Percentiles rank a stretch among this genome's conserved stretches.
phyloP scores from a whole-genome alignment of 2,329 filamentous ascomycete species.

The Triangularia setosa region DNA sequence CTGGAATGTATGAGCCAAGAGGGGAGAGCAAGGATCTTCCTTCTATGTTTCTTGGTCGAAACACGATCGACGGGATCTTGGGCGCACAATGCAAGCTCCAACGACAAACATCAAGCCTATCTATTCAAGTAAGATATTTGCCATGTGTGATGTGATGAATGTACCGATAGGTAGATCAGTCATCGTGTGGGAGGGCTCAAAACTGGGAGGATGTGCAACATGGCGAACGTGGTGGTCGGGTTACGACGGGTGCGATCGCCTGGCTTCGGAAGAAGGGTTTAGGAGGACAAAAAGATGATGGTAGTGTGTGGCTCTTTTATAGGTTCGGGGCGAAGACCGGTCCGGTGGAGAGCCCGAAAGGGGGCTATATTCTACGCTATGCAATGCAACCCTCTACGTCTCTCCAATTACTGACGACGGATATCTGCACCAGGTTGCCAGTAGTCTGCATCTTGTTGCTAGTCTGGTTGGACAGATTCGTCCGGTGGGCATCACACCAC shows the following conservation, averaged over 20 bases:
- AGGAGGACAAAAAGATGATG: not conserved
- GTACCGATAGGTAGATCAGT: not conserved
- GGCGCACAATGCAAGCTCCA: not conserved
- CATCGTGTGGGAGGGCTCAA: not conserved
- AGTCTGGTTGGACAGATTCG: not conserved
- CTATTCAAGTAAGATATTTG: not conserved
- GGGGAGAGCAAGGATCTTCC: not conserved
- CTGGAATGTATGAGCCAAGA: not conserved
- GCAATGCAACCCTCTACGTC: conserved; percentile 15
- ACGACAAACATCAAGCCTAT: not conserved
- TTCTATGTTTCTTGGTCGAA: not conserved
- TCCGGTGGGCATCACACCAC: conserved; percentile 2
- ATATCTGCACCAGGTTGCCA: not conserved
- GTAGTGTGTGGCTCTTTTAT: not conserved
- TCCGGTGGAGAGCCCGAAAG: not conserved
- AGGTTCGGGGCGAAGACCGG: conserved; percentile 3
- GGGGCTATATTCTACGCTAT: conserved; percentile 5
- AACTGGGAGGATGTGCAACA: not conserved
- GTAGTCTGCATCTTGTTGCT: not conserved
- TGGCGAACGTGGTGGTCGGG: not conserved
- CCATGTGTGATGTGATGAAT: not conserved
- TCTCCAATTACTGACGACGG: conserved; percentile 4
- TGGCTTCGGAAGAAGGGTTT: conserved; percentile 1
- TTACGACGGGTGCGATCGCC: conserved; percentile 1
- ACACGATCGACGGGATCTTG: not conserved